Evolutionary conservation across 208 protist genomes (phyloP).

Genomic region (Trichomonas vaginalis): DNA sequence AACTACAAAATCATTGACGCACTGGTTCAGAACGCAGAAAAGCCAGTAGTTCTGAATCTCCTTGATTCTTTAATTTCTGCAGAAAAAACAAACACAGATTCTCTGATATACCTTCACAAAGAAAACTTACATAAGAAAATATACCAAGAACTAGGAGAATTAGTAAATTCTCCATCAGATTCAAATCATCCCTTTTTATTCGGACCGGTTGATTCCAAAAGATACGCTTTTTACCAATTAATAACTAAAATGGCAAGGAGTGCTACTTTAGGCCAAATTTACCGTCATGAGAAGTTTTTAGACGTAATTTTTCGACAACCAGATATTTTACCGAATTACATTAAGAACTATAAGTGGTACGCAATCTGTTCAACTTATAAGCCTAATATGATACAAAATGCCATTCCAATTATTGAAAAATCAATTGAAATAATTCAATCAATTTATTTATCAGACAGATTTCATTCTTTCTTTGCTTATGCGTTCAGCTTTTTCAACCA

Average conservation of each 20-base stretch:
- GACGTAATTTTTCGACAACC: background rate
- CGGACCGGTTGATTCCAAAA: background rate
- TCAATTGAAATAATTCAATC: background rate
- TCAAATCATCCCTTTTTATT: background rate
- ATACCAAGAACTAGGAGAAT: background rate
- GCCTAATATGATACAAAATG: background rate
- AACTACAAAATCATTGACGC: background rate
- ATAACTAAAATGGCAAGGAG: background rate
- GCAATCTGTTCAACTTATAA: background rate
- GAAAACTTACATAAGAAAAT: background rate
- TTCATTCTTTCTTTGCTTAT: too few species aligned
- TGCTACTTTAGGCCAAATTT: background rate
- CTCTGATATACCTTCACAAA: background rate
- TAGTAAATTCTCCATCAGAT: background rate
- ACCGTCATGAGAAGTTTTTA: background rate
- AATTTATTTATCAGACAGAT: background rate
- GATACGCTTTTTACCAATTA: background rate
- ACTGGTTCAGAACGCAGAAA: background rate
- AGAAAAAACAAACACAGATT: background rate
- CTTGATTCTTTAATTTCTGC: background rate
- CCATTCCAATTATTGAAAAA: background rate
- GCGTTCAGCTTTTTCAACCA: background rate
- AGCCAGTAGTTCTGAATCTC: background rate
- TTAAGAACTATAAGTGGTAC: background rate
- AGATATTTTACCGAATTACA: background rate